These are phyloP conservation scores for Fusarium verticillioides DNA, from an alignment of 2,329 filamentous ascomycete species.

Conservation along the genomic window DNA sequence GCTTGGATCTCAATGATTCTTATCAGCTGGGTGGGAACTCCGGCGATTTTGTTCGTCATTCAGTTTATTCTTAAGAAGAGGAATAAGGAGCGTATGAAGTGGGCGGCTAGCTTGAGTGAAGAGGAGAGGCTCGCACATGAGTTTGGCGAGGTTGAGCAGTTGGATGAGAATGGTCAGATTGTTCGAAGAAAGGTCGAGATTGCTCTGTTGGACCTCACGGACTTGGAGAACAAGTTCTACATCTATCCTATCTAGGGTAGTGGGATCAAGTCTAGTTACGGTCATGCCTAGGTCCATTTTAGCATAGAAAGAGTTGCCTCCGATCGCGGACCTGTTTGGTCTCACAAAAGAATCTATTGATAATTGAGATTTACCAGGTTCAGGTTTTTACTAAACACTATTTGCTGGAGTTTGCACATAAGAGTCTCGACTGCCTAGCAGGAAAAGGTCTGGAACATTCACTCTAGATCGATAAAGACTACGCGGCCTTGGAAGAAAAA, in stretches of 20 bases:
- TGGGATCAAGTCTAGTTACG: neutral
- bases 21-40: slow-evolving; percentile 51
- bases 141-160: slow-evolving; percentile 40
- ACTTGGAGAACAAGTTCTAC: slow-evolving; percentile 53
- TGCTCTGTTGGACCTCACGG: slow-evolving; percentile 52
- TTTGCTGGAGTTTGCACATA: no score
- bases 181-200: slow-evolving; percentile 49
- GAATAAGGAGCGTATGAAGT: slow-evolving; percentile 45
- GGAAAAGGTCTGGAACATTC: neutral
- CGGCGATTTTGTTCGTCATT: slow-evolving; percentile 49
- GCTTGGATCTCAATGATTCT: slow-evolving; percentile 43
- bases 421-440: rapidly evolving
- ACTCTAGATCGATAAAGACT: neutral
- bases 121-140: slow-evolving; percentile 40
- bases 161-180: slow-evolving; percentile 46
- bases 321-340: no score
- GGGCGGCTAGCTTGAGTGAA: slow-evolving; percentile 11
- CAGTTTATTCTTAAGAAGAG: slow-evolving; percentile 46
- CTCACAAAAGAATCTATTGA: rapidly evolving
- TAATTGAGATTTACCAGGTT: neutral
- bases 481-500: neutral
- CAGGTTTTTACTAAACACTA: no score
- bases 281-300: neutral
- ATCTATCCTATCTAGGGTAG: slow-evolving; percentile 45
- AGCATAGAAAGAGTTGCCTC: neutral